A percentile compares a stretch with the other conserved stretches of the same genome.
phyloP scores from a whole-genome alignment of 768 basidiomycete genomes.

The Daedaleopsis nitida region DNA sequence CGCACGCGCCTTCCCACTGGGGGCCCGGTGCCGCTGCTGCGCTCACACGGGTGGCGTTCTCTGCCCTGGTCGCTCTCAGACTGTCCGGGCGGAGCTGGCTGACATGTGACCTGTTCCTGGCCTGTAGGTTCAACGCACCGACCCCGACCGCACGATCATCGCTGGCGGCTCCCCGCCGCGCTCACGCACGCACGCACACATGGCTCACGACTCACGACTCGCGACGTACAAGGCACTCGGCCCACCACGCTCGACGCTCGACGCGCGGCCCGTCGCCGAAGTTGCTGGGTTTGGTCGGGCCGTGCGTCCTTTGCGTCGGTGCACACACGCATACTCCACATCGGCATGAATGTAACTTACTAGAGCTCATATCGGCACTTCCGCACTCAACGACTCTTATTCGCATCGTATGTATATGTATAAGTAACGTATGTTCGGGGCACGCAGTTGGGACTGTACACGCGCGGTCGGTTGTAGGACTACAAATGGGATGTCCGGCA shows the following conservation, averaged over 20 bases:
- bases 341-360: constrained; percentile 15
- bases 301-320: not conserved
- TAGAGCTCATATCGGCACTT: constrained; percentile 10
- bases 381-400: constrained; percentile 13
- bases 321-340: constrained; percentile 3
- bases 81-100: constrained; percentile 8
- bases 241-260: not conserved
- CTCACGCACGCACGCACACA: not conserved
- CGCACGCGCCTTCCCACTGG: constrained; percentile 10
- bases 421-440: not conserved
- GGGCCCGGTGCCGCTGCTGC: constrained; percentile 2
- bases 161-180: not conserved
- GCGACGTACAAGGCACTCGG: not conserved
- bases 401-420: constrained; percentile 18
- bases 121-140: not conserved
- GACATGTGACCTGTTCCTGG: constrained; percentile 13
- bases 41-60: constrained; percentile 18
- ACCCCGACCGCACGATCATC: not conserved
- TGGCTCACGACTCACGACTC: not conserved
- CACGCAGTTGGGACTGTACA: not conserved
- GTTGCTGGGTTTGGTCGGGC: not conserved
- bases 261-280: not conserved
- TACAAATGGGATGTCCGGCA: constrained; percentile 1
- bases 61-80: constrained; percentile 12
- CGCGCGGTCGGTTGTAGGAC: not conserved